Evolutionary conservation across 805 yeast species (phyloP), one percentile per base, ranked within the genome.

Genomic region (Starmerella apis): DNA sequence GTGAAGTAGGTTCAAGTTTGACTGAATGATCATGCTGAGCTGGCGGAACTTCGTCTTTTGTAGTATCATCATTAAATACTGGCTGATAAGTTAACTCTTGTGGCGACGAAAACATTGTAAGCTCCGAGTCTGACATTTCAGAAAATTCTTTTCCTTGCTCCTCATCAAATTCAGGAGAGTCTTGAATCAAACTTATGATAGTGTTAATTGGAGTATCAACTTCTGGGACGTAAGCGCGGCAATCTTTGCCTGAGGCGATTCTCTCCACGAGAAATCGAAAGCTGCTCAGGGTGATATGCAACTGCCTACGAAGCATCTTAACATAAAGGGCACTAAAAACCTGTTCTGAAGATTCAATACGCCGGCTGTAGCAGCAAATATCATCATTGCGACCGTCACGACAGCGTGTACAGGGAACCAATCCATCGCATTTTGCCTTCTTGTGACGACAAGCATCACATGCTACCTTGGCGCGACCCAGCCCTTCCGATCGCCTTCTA

Each of bases 361-460:
- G 36, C 10, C 46, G 35, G 19, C 46, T 43, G 37, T 43, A 43
- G 37, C 46, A 43, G 28, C 46, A 43, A 13, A 43, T 43, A 20
- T 43, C 46, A 16, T 43, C 46, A 20, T 43, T 43, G 10, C 46
- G 35, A 1, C 37, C 37, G 27, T 43, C 46, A 4, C 46, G 36
- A 19, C 46, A 43, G 4, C 46, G 30, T 14, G 37, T 30, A 28
- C 46, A 43, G 3, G 46, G 46, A 3, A 20, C 27, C n/a, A 43
- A 27, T 3, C 46, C 46, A n/a, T 43, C 46, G 23, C 46, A 43
- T 14, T 43, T 43, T 35, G 37, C 46, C 28, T 43, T 43, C 37
- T 43, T 43, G 37, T 43, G 46, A 7, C 46, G 30, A 13, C 46
- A 43, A 5, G 46, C 46, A 22, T 43, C 46, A 20, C 46, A 43